Conservation (phyloP, 176 grass and related monocot species). For the Eragrostis curvula region DNA sequence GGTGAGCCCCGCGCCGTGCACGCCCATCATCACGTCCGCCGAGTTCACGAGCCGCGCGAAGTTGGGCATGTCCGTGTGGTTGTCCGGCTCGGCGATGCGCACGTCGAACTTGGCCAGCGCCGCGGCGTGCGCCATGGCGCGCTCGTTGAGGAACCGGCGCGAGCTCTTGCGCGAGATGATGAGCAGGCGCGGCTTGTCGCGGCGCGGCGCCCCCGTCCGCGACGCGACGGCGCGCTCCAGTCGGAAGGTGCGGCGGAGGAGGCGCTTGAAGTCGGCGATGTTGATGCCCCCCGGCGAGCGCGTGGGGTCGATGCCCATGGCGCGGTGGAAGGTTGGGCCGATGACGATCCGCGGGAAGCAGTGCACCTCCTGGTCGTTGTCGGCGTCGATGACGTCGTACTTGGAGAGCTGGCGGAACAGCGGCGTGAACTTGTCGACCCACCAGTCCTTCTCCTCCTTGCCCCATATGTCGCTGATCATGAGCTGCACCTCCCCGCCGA, state of each 20-base stretch:
- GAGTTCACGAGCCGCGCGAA: constrained; percentile 73
- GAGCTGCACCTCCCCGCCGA: constrained; percentile 75
- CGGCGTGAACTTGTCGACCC: constrained; percentile 72
- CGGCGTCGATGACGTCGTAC: constrained; percentile 72
- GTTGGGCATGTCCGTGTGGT: constrained; percentile 47
- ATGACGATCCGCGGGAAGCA: constrained; percentile 68
- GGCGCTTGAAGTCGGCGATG: constrained; percentile 68
- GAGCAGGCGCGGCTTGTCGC: constrained; percentile 51
- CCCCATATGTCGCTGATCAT: constrained; percentile 42
- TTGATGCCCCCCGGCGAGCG: constrained; percentile 41
- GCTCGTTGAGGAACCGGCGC: constrained; percentile 58
- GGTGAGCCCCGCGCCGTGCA: constrained; percentile 72
- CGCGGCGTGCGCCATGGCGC: constrained; percentile 62
- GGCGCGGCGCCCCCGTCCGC: constrained; percentile 34
- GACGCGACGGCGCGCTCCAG: constrained; percentile 68
- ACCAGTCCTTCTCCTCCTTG: constrained; percentile 60
- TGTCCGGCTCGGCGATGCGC: constrained; percentile 59
- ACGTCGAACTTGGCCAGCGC: constrained; percentile 62
- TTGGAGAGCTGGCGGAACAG: constrained; percentile 72
- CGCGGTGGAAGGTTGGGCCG: constrained; percentile 75
- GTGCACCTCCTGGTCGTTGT: constrained; percentile 76
- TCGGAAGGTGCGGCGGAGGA: constrained; percentile 63
- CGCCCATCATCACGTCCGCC: constrained; percentile 73
- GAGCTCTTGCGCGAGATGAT: constrained; percentile 77
- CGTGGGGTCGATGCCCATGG: constrained; percentile 66